Conservation (phyloP, 108 stramenopile genomes). For the Nannochloropsis granulata region DNA sequence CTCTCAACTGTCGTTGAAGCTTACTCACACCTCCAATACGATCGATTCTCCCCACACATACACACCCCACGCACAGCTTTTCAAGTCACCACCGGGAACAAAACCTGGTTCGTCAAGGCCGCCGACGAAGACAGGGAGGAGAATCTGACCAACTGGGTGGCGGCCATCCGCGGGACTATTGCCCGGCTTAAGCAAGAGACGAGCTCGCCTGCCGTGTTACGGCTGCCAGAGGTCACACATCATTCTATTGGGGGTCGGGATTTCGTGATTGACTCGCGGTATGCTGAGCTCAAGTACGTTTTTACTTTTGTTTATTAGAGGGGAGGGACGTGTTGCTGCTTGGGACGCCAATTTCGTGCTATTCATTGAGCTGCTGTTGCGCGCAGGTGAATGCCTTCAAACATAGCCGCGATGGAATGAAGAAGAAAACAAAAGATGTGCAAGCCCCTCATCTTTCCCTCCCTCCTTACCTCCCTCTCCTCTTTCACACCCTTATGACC, state of each 20-base stretch:
- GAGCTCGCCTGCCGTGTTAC: neutral
- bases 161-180: neutral
- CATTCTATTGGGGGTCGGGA: neutral
- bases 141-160: neutral
- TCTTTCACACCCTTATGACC: neutral
- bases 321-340: no score
- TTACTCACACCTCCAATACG: no score
- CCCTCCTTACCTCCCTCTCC: neutral
- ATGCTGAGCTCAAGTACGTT: neutral
- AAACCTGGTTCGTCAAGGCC: neutral
- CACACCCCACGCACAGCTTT: neutral
- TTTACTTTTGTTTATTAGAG: neutral
- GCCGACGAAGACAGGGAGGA: neutral
- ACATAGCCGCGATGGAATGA: no score
- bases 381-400: no score
- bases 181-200: neutral
- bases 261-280: neutral
- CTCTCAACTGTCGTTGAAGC: no score
- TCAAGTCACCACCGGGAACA: neutral
- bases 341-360: no score
- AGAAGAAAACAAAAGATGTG: no score
- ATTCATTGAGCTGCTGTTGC: no score
- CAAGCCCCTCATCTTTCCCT: neutral
- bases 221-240: neutral
- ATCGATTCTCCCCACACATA: no score